Evolutionary conservation across 805 yeast genomes (phyloP).

Genomic region (Candida rishiriensis): DNA sequence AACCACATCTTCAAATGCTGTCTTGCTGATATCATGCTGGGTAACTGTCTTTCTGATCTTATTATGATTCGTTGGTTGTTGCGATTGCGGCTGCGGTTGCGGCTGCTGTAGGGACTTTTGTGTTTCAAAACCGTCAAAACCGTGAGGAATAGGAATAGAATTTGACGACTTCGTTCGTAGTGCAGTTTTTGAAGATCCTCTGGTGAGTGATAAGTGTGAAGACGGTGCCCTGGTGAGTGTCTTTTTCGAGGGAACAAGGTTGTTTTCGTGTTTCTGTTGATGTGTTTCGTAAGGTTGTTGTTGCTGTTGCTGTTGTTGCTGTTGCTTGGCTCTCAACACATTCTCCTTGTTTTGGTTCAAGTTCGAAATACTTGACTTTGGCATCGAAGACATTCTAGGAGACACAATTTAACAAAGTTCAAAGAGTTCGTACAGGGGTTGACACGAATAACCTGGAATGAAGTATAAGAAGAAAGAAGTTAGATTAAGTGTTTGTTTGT

Average conservation of each 20-base stretch:
- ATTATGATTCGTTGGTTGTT: conserved; percentile 9
- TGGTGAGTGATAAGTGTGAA: conserved; percentile 7
- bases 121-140: neutral
- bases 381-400: conserved; percentile 12
- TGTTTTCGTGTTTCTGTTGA: conserved; percentile 7
- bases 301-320: conserved; percentile 4
- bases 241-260: conserved; percentile 6
- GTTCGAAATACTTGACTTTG: conserved; percentile 3
- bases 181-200: conserved; percentile 15
- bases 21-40: neutral
- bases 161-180: conserved; percentile 24
- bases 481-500: neutral
- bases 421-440: too few species aligned
- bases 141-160: conserved; percentile 12
- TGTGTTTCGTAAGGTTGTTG: neutral
- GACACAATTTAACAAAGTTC: neutral
- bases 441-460: too few species aligned
- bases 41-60: conserved; percentile 19
- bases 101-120: conserved; percentile 3
- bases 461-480: too few species aligned
- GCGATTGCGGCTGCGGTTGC: conserved; percentile 3
- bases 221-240: conserved; percentile 11
- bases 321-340: conserved; percentile 7
- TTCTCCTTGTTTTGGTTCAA: conserved; percentile 17
- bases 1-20: conserved; percentile 8